A percentile compares a stretch with the other conserved stretches of the same genome.
These are phyloP conservation scores for Secale cereale DNA, from an alignment of 176 grass and related monocot genomes.

Conservation along the genomic window DNA sequence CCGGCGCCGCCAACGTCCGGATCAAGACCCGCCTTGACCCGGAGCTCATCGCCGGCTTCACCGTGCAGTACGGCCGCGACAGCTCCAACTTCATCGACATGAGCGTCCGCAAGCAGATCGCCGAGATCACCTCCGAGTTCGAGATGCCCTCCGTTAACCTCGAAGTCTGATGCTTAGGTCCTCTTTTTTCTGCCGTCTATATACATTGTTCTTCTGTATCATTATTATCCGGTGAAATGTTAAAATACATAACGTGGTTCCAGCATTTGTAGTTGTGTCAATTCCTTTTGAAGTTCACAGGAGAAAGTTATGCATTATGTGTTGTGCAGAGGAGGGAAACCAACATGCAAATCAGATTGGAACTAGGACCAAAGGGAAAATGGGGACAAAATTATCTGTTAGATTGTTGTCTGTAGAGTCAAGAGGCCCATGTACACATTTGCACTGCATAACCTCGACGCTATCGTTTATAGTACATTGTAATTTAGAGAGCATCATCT, in stretches of 20 bases:
- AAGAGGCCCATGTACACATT: neutral
- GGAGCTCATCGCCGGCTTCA: conserved; percentile 86
- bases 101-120: conserved; percentile 87
- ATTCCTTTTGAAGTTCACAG: neutral
- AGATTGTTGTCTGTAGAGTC: neutral
- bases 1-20: conserved; percentile 76
- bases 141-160: conserved; percentile 53
- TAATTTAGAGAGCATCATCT: neutral
- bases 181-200: conserved; percentile 18
- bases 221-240: neutral
- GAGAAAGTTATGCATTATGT: neutral
- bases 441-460: neutral
- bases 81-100: conserved; percentile 81
- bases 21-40: conserved; percentile 69
- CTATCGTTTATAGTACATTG: neutral
- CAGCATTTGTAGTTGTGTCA: neutral
- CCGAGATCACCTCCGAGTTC: conserved; percentile 65
- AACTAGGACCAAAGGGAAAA: neutral
- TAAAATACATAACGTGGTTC: conserved; percentile 15
- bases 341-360: neutral
- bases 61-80: conserved; percentile 62
- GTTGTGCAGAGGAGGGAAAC: neutral
- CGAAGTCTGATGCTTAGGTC: conserved; percentile 45
- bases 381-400: neutral
- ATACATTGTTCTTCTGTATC: conserved; percentile 8